phyloP scores from a whole-genome alignment of 768 basidiomycete species.

The Calocybe gangraenosa region DNA sequence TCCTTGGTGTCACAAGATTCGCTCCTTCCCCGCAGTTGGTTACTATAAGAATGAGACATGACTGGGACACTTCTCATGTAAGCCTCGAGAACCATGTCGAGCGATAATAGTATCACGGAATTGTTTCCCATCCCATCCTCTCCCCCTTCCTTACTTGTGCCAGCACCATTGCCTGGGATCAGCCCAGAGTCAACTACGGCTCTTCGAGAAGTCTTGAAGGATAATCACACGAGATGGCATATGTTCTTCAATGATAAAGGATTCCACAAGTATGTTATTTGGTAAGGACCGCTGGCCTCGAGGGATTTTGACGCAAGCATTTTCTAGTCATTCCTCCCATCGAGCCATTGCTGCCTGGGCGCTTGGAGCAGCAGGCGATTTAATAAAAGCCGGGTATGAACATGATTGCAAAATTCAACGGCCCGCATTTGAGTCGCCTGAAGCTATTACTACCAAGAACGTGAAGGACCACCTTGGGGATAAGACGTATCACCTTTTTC shows the following conservation, averaged over 20 bases:
- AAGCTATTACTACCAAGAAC: slow-evolving; percentile 39
- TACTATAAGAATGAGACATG: not conserved
- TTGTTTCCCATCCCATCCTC: slow-evolving; percentile 31
- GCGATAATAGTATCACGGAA: slow-evolving; percentile 2
- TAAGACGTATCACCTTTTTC: slow-evolving; percentile 30
- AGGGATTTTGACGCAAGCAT: not conserved
- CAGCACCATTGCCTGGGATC: slow-evolving; percentile 29
- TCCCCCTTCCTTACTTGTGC: slow-evolving; percentile 24
- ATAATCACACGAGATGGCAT: slow-evolving; percentile 46
- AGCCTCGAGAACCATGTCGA: slow-evolving; percentile 3
- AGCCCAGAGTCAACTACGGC: slow-evolving; percentile 30
- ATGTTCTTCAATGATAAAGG: slow-evolving; percentile 44
- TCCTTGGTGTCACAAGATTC: not conserved
- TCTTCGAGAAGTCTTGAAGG: slow-evolving; percentile 34
- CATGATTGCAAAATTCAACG: slow-evolving; percentile 30
- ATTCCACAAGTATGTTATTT: slow-evolving; percentile 52
- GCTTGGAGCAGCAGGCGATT: slow-evolving; percentile 22
- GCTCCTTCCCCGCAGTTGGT: not conserved
- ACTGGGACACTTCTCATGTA: not conserved
- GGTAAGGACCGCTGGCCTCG: no score
- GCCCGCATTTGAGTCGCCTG: slow-evolving; percentile 38
- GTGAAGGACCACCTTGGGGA: slow-evolving; percentile 56
- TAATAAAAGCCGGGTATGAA: slow-evolving; percentile 35
- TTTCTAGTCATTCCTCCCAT: slow-evolving; percentile 24
- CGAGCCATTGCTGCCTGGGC: slow-evolving; percentile 26